Evolutionary conservation across 305 asterid species (phyloP).

Genomic region (Rubia tinctorum): DNA sequence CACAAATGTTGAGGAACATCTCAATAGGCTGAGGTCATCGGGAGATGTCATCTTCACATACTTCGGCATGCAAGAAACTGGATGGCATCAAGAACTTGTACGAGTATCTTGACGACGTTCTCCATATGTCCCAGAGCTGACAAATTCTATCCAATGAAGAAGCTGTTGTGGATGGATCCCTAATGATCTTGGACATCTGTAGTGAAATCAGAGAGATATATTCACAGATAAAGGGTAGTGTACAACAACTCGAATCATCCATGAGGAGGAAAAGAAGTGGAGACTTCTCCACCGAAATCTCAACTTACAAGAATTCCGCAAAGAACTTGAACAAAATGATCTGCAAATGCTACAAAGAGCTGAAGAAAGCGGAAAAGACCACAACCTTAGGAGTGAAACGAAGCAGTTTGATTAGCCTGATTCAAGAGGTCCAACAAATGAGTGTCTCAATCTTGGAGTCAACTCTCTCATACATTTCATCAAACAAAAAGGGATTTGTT

Average conservation of each 20-base stretch:
- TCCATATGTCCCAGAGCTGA: constrained; percentile 19
- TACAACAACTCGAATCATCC: constrained; percentile 37
- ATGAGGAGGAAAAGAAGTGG: constrained; percentile 27
- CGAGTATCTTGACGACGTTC: constrained; percentile 24
- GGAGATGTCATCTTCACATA: constrained; percentile 3
- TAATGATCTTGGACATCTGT: constrained; percentile 27
- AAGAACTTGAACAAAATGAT: constrained; percentile 32
- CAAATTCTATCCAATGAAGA: constrained; percentile 12
- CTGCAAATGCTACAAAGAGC: constrained; percentile 25
- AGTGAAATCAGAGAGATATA: constrained; percentile 24
- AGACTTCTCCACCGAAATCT: not conserved
- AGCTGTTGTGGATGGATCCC: constrained; percentile 34
- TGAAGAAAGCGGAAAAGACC: constrained; percentile 22
- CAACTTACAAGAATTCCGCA: constrained; percentile 24
- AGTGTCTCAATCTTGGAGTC: constrained; percentile 24
- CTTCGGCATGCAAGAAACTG: constrained; percentile 20
- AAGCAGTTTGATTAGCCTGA: constrained; percentile 15
- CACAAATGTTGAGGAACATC: not conserved
- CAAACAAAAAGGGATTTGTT: constrained; percentile 26
- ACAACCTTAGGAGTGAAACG: not conserved
- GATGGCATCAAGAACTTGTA: constrained; percentile 21
- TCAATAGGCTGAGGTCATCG: constrained; percentile 9
- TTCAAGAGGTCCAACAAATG: constrained; percentile 32
- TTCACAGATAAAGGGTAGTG: constrained; percentile 22
- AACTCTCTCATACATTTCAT: constrained; percentile 23